Base-by-base conservation (phyloP, 2,329 filamentous ascomycete species). In the Coniochaeta sp. region DNA sequence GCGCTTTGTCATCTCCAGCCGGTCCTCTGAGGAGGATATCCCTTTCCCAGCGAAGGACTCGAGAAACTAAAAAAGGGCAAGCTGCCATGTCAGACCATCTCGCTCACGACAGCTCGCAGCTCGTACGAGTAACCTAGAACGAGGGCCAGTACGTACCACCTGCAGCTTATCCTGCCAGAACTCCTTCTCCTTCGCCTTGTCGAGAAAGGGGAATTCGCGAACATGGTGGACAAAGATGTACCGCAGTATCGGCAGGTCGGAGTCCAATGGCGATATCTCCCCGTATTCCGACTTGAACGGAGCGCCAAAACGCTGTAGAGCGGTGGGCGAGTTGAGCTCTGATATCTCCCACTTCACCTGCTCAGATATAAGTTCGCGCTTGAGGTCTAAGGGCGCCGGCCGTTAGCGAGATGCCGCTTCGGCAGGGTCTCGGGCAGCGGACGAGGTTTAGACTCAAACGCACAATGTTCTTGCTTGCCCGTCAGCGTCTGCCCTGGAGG, bases 161-260 rank as follows among this genome's bases (percentile, higher is more conserved):
- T 99, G 95, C 62, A 99, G 79, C 74, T 96, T 98, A 72, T 98
- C 92, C 77, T 99, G 95, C 95, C 95, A 99, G 70, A 99, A 99
- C 76, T 99, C 95, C 82, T 98, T 96, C 82, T 99, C 95, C 70
- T 86, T 89, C 24, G 95, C 95, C 80, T 96, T 91, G 75, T 99
- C 92, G 64, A 99, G 84, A 71, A 99, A 99, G 1, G 95, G 95
- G 69, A 99, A 99, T 69, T 98, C 96, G 70, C 95, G 91, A 62
- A 99, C 87, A 86, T 98, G 93, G 72, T 98, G 89, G 59, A 98
- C 95, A 72, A 99, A 99, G 70, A 99, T 96, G 77, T 95, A 98
- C 65, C 95, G 86, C 63, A 99, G 80, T 64, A 99, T 89, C 19
- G 95, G 95, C 31, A 99, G 81, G 68, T 98, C 93, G 1, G 93